phyloP scores from a whole-genome alignment of 495 filamentous ascomycete genomes.

The Immersiella caudata region DNA sequence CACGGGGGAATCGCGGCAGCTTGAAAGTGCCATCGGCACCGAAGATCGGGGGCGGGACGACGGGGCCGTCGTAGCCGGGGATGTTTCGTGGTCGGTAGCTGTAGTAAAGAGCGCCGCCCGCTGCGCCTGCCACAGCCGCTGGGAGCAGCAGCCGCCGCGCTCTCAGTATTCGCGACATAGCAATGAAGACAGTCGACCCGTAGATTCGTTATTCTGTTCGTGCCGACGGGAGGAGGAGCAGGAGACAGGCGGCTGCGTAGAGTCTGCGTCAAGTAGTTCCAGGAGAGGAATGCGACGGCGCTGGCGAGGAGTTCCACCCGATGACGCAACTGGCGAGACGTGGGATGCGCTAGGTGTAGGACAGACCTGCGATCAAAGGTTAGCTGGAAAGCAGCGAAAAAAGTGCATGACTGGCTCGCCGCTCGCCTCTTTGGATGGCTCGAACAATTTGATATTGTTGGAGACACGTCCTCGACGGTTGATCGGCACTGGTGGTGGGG shows the following conservation, averaged over 20 bases:
- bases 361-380: neutral
- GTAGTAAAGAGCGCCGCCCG: constrained; percentile 67
- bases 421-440: neutral
- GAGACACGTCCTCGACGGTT: no score
- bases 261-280: neutral
- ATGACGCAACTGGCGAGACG: neutral
- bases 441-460: neutral
- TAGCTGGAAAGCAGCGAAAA: neutral
- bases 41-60: constrained; percentile 80
- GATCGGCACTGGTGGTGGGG: no score
- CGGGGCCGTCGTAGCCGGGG: constrained; percentile 76
- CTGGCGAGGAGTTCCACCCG: neutral
- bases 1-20: constrained; percentile 77
- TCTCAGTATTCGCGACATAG: constrained; percentile 12
- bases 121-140: constrained; percentile 40
- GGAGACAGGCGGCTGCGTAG: neutral
- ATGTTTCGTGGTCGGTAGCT: constrained; percentile 84
- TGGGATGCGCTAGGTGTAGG: neutral
- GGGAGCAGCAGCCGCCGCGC: constrained; percentile 45
- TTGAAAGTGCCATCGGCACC: constrained; percentile 74
- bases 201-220: neutral
- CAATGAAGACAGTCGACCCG: neutral
- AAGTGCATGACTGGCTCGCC: neutral
- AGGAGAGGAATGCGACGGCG: constrained; percentile 8
- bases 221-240: neutral